phyloP scores from a whole-genome alignment of 1,284 basidiomycete genomes.

The Apiotrichum brassicae region DNA sequence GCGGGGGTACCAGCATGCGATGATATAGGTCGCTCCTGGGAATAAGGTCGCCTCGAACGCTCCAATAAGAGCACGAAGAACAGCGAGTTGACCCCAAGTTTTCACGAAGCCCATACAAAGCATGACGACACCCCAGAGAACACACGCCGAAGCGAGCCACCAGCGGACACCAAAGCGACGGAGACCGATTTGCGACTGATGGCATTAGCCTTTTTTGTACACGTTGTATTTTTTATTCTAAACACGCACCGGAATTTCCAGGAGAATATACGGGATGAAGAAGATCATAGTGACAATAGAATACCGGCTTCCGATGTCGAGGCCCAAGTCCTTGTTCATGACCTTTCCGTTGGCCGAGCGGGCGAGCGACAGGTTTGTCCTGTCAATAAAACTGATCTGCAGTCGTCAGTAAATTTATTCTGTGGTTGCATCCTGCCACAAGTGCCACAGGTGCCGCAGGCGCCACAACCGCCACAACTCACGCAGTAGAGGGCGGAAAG shows the following conservation, averaged over 20 bases:
- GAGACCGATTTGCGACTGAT: slow-evolving; percentile 15
- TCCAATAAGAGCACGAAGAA: slow-evolving; percentile 19
- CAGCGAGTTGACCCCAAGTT: slow-evolving; percentile 26
- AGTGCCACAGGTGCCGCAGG: too few relatives aligned
- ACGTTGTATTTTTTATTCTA: too few relatives aligned
- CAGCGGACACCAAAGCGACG: slow-evolving; percentile 11
- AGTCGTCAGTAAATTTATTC: too few relatives aligned
- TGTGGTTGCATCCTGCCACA: too few relatives aligned
- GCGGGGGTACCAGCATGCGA: slow-evolving; percentile 21
- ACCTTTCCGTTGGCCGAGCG: slow-evolving; percentile 15
- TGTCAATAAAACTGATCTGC: too few relatives aligned
- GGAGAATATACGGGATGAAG: slow-evolving; percentile 47
- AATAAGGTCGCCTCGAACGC: slow-evolving; percentile 23
- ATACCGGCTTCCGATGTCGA: slow-evolving; percentile 41
- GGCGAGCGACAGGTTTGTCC: slow-evolving; percentile 37
- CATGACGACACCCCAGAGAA: slow-evolving; percentile 40
- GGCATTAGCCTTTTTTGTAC: too few relatives aligned
- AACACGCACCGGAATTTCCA: too few relatives aligned
- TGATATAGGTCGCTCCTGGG: slow-evolving; percentile 20
- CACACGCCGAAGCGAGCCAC: slow-evolving; percentile 23
- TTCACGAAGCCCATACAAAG: slow-evolving; percentile 34
- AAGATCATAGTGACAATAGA: slow-evolving; percentile 39
- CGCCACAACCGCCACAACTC: slow-evolving; percentile 23
- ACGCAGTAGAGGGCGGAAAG: slow-evolving; percentile 13
- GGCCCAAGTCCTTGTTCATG: slow-evolving; percentile 29